phyloP scores from a whole-genome alignment of 352 stramenopile species.

The Globisporangium radiosum region DNA sequence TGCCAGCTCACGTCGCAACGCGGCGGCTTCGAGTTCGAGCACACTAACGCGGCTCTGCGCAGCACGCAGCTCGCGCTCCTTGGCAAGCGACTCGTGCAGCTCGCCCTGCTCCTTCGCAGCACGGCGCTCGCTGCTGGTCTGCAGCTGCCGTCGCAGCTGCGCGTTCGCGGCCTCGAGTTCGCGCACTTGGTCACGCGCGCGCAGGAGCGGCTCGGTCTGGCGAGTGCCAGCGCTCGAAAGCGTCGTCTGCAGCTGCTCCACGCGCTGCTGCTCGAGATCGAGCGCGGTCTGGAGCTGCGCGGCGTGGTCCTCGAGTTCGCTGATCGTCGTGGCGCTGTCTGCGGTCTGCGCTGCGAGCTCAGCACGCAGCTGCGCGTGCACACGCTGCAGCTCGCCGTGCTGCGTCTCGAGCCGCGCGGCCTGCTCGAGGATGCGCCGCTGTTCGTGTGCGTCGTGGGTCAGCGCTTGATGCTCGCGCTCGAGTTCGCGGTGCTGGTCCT shows the following conservation, averaged over 20 bases:
- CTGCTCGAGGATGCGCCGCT: constrained; percentile 11
- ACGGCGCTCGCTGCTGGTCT: constrained; percentile 28
- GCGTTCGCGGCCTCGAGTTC: constrained; percentile 29
- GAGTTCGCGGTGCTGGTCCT: constrained; percentile 23
- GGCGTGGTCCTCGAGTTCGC: constrained; percentile 43
- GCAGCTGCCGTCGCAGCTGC: constrained; percentile 26
- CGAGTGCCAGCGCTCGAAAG: constrained; percentile 8
- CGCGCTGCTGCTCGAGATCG: constrained; percentile 46
- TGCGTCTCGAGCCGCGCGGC: constrained; percentile 16
- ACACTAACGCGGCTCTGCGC: constrained; percentile 25
- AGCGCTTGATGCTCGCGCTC: constrained; percentile 43
- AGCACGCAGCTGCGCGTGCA: constrained; percentile 33
- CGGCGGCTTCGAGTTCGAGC: constrained; percentile 20
- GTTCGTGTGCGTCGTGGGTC: constrained; percentile 21
- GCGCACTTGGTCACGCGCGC: constrained; percentile 15
- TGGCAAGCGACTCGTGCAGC: constrained; percentile 48
- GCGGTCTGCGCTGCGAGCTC: constrained; percentile 20
- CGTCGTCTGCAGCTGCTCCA: neutral
- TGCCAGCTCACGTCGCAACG: constrained; percentile 16
- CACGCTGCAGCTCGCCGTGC: constrained; percentile 25
- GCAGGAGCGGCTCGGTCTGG: constrained; percentile 14
- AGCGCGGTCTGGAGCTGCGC: constrained; percentile 54
- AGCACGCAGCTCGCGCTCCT: constrained; percentile 36
- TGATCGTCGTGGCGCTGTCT: constrained; percentile 25
- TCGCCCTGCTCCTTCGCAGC: constrained; percentile 34